These are phyloP conservation scores for Pecoramyces ruminantium DNA, from an alignment of 192 early-diverging fungal genomes.

Conservation along the genomic window DNA sequence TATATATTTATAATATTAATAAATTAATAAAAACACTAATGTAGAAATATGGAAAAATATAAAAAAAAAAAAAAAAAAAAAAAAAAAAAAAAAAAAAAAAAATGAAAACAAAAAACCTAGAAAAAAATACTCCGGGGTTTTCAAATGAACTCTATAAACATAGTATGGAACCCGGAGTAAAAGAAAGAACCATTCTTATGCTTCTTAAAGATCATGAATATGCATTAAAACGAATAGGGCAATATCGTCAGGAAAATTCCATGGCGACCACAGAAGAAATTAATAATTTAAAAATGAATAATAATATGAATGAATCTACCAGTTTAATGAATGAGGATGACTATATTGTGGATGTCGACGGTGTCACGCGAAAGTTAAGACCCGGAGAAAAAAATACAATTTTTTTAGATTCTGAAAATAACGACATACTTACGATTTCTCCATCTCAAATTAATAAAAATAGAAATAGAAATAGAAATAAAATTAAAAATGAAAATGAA, in stretches of 20 bases:
- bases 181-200: background rate
- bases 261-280: background rate
- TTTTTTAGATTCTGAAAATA: background rate
- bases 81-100: no score
- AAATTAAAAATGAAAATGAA: no score
- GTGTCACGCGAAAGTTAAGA: background rate
- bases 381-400: background rate
- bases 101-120: background rate
- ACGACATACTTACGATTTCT: background rate
- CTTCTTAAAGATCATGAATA: background rate
- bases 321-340: no score
- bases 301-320: no score
- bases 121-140: background rate
- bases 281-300: background rate
- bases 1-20: no score
- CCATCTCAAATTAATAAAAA: background rate
- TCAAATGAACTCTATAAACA: background rate
- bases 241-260: background rate
- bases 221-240: background rate
- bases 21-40: no score
- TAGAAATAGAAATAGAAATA: no score
- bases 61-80: no score
- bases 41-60: no score
- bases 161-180: background rate
- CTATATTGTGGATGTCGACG: background rate